Conservation (phyloP, 1,139 yeast species). For the Taphrina deformans region DNA sequence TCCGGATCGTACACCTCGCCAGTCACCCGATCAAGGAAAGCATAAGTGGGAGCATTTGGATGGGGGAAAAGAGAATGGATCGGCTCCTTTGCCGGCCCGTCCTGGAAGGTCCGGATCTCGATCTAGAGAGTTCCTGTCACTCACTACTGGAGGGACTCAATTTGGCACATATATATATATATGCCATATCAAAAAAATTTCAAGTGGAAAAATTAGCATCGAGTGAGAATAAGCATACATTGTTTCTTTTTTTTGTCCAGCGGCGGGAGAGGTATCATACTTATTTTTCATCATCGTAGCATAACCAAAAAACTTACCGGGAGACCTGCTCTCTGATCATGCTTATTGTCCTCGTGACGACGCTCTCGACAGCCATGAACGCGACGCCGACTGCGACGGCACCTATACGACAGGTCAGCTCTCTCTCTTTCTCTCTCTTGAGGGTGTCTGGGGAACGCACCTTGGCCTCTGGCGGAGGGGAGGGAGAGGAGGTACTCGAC, state of each 20-base stretch:
- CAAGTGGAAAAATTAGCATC: neutral
- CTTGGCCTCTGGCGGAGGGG: conserved; percentile 12
- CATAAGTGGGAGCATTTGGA: too few relatives aligned
- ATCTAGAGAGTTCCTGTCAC: too few relatives aligned
- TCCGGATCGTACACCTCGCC: conserved; percentile 23
- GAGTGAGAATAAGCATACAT: neutral
- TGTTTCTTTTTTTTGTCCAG: neutral
- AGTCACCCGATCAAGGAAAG: conserved; percentile 33
- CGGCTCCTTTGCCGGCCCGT: too few relatives aligned
- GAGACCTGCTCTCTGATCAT: neutral
- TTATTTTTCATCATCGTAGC: neutral
- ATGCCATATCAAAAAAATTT: neutral
- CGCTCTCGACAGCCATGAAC: conserved; percentile 1
- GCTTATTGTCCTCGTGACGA: neutral
- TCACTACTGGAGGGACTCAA: too few relatives aligned
- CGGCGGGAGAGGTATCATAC: neutral
- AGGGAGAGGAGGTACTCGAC: conserved; percentile 6
- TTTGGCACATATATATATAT: too few relatives aligned
- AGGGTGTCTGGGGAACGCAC: neutral
- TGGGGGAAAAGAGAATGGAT: too few relatives aligned
- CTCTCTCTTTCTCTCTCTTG: neutral
- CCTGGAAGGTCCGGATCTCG: too few relatives aligned
- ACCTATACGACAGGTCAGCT: neutral
- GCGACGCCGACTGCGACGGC: conserved; percentile 13
- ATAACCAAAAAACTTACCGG: neutral